These are phyloP conservation scores for Nevesoporus exiguus DNA, from an alignment of 768 basidiomycete genomes.

Conservation along the genomic window DNA sequence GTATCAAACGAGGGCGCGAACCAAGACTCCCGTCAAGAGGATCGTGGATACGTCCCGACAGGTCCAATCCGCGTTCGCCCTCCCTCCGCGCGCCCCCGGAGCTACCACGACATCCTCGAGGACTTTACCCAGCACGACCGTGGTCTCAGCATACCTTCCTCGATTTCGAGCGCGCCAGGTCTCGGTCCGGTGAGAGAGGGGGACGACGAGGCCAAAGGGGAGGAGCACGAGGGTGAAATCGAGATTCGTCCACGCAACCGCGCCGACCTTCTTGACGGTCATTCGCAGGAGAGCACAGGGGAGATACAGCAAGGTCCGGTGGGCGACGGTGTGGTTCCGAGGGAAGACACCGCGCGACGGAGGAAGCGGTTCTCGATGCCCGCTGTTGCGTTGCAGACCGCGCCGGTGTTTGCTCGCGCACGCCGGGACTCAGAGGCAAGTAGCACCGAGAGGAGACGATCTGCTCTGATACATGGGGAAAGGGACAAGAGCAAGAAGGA, in stretches of 20 bases:
- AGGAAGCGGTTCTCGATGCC: conserved; percentile 73
- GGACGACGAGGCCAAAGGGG: conserved; percentile 12
- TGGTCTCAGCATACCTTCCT: conserved; percentile 28
- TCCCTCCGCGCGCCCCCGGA: conserved; percentile 46
- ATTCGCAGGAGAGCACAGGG: conserved; percentile 5
- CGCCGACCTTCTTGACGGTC: not conserved
- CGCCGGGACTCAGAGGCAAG: conserved; percentile 19
- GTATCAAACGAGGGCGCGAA: not conserved
- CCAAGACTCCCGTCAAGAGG: conserved; percentile 5
- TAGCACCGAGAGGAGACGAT: conserved; percentile 39
- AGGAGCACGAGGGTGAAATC: not conserved
- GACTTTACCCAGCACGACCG: conserved; percentile 49
- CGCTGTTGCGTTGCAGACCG: conserved; percentile 72
- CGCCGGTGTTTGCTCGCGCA: conserved; percentile 62
- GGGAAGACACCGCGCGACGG: conserved; percentile 60
- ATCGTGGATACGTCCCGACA: conserved; percentile 1
- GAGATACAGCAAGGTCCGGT: not conserved
- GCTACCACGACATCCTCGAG: conserved; percentile 64
- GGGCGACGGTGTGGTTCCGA: conserved; percentile 24
- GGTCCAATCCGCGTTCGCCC: conserved; percentile 32
- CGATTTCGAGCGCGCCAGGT: conserved; percentile 28
- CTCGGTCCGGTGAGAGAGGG: conserved; percentile 23
- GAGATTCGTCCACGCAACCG: conserved; percentile 1
- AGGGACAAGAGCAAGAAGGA: conserved; percentile 21
- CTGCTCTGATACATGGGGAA: conserved; percentile 56